Evolutionary conservation across 2,329 filamentous ascomycete genomes (phyloP), one percentile per base, ranked within the genome.

Genomic region (Cordyceps farinosa): DNA sequence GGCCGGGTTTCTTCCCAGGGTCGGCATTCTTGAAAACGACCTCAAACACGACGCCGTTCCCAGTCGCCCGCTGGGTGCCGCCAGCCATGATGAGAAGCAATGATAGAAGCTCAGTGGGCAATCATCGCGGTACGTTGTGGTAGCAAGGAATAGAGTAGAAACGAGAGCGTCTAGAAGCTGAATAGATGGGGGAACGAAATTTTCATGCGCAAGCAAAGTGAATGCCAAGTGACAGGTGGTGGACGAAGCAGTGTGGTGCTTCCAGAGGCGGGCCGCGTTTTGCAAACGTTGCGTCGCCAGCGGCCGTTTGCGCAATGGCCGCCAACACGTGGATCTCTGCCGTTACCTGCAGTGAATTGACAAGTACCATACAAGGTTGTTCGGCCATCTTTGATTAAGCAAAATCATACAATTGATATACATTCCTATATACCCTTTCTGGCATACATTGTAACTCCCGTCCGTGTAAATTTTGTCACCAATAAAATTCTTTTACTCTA

Each of bases 381-480:
- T n/a, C 15, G 5, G 29, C 17, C 66, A 48, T 62, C 34, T 67
- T 64, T 48, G 56, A 66, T 58, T 45, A 61, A 50, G 60, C 64
- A 36, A 69, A 72, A 70, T 68, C 70, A 72, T 72, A 75, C 72
- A 74, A 48, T 63, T 62, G 61, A 63, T 58, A 54, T 63, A 63
- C 61, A 63, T 58, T 59, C 61, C 54, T 63, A 53, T 66, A 76
- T 53, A 63, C 61, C 55, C 47, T 48, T 22, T 54, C 32, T 38
- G 72, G 69, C 77, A 71, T 77, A 77, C 74, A 77, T 73, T 68
- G 69, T 70, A 69, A 69, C 70, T 69, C 65, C 66, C 40, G 50
- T 48, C 45, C 38, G 15, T 54, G 44, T 38, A 61, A 56, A 57
- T 63, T 62, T 62, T 61, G 38, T 58, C 44, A 36, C 51, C 45